Evolutionary conservation across 1,284 basidiomycete genomes (phyloP).

Genomic region (Hypsizygus ulmarius): DNA sequence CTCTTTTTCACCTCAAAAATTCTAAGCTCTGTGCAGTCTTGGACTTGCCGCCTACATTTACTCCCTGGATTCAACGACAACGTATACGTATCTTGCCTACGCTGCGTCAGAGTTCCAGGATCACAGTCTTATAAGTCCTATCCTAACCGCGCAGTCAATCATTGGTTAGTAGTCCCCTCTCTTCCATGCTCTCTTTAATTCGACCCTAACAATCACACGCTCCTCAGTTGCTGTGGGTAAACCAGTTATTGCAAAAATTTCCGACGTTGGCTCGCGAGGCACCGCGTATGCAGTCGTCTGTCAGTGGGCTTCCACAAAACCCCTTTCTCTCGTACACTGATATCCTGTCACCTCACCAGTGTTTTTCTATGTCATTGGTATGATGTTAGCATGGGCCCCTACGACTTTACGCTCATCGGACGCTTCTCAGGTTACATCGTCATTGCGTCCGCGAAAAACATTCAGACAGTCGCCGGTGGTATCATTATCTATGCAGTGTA

Average conservation of each 20-base stretch:
- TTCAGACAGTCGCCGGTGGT: slow-evolving; percentile 52
- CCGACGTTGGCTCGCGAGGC: slow-evolving; percentile 63
- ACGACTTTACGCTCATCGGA: not conserved
- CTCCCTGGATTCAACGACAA: slow-evolving; percentile 69
- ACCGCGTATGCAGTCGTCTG: slow-evolving; percentile 61
- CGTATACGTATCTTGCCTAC: slow-evolving; percentile 62
- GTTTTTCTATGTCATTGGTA: slow-evolving; percentile 55
- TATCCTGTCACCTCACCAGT: slow-evolving; percentile 32
- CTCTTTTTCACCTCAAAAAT: not conserved
- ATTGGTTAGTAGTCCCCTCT: slow-evolving; percentile 41
- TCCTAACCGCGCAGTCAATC: slow-evolving; percentile 56
- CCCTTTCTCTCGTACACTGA: not conserved
- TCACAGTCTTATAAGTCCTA: slow-evolving; percentile 65
- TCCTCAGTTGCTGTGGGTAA: slow-evolving; percentile 52
- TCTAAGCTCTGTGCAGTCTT: slow-evolving; percentile 38
- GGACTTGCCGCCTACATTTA: slow-evolving; percentile 75
- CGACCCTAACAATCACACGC: not conserved
- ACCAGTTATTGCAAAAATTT: slow-evolving; percentile 78
- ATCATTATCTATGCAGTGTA: slow-evolving; percentile 58
- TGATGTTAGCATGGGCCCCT: not conserved
- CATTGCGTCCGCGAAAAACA: slow-evolving; percentile 60
- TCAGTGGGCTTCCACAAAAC: slow-evolving; percentile 36
- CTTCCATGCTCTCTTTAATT: not conserved
- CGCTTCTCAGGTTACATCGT: slow-evolving; percentile 54
- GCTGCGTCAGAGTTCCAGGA: slow-evolving; percentile 59